These are phyloP conservation scores for Fusarium agapanthi DNA, from an alignment of 2,329 filamentous ascomycete genomes.

Conservation along the genomic window DNA sequence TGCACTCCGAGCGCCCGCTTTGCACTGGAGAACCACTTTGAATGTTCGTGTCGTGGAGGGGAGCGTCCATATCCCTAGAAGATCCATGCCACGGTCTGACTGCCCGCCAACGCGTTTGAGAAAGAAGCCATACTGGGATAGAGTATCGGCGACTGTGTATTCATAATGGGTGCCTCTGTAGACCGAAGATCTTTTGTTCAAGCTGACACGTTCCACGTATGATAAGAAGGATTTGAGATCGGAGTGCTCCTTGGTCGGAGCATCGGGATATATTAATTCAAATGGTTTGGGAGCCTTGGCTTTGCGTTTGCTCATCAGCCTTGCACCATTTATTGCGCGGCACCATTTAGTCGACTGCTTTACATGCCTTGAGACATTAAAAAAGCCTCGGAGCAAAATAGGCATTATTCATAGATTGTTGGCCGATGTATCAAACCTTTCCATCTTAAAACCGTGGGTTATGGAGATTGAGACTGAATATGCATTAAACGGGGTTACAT, in stretches of 20 bases:
- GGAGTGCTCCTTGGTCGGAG: constrained; percentile 63
- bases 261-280: constrained; percentile 54
- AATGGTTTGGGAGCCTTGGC: neutral
- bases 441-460: neutral
- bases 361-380: neutral
- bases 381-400: constrained; percentile 7
- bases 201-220: constrained; percentile 65
- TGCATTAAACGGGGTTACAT: constrained; percentile 19
- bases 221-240: constrained; percentile 71
- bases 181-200: constrained; percentile 65
- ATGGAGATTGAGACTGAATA: neutral
- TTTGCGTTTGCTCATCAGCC: constrained; percentile 12
- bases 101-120: constrained; percentile 72
- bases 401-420: constrained; percentile 20
- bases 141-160: constrained; percentile 68
- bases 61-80: constrained; percentile 75
- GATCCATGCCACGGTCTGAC: constrained; percentile 77
- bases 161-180: constrained; percentile 82
- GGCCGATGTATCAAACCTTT: neutral
- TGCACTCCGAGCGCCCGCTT: constrained; percentile 61
- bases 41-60: constrained; percentile 50
- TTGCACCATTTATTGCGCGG: neutral
- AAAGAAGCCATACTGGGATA: constrained; percentile 69
- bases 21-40: constrained; percentile 72
- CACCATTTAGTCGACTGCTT: neutral